A percentile compares a stretch with the other conserved stretches of the same genome.
phyloP scores from a whole-genome alignment of 345 rosid species.

The Populus euphratica region DNA sequence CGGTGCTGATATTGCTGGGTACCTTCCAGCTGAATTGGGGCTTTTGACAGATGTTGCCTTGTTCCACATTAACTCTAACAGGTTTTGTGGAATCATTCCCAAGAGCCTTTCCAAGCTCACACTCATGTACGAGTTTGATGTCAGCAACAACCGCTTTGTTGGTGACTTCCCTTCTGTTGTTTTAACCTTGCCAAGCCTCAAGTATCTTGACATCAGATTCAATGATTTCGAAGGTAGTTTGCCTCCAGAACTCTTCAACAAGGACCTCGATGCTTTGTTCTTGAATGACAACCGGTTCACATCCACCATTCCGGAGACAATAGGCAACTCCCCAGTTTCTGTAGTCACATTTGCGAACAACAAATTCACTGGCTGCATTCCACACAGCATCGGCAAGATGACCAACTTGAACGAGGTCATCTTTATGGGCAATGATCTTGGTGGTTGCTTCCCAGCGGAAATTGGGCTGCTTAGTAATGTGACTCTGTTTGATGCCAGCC shows the following conservation, averaged over 20 bases:
- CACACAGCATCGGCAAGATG: slow-evolving; percentile 62
- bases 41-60: slow-evolving; percentile 54
- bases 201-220: slow-evolving; percentile 58
- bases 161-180: slow-evolving; percentile 60
- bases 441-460: slow-evolving; percentile 77
- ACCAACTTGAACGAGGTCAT: slow-evolving; percentile 54
- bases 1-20: slow-evolving; percentile 74
- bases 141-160: slow-evolving; percentile 81
- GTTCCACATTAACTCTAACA: slow-evolving; percentile 68
- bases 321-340: slow-evolving; percentile 56
- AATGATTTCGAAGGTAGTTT: slow-evolving; percentile 72
- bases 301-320: slow-evolving; percentile 52
- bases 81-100: slow-evolving; percentile 82
- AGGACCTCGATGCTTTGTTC: slow-evolving; percentile 59
- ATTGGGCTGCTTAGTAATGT: slow-evolving; percentile 47
- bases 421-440: slow-evolving; percentile 44
- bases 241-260: slow-evolving; percentile 50
- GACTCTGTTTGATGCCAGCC: slow-evolving; percentile 56
- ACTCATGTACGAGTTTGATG: slow-evolving; percentile 69
- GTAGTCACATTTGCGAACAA: slow-evolving; percentile 67
- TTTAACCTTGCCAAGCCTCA: slow-evolving; percentile 51
- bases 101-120: slow-evolving; percentile 42
- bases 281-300: slow-evolving; percentile 75
- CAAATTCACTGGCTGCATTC: slow-evolving; percentile 69
- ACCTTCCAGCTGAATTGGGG: slow-evolving; percentile 67